Percentiles rank a stretch among this genome's conserved stretches.
These are phyloP conservation scores for Crepidotus variabilis DNA, from an alignment of 768 basidiomycete species.

Conservation along the genomic window DNA sequence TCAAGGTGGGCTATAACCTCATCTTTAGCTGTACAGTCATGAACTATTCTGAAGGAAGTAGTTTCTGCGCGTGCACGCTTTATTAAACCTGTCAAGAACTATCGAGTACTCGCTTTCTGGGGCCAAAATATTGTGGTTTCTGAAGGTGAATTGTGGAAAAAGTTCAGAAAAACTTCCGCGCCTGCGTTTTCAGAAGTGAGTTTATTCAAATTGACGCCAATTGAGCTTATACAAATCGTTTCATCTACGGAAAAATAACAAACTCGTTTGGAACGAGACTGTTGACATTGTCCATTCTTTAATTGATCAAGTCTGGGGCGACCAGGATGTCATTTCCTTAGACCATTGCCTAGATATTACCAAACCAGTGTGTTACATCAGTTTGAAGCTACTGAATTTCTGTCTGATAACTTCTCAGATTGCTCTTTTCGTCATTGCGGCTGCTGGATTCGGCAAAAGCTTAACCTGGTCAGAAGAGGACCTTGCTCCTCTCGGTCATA, in stretches of 20 bases:
- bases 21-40: background rate
- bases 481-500: conserved; percentile 34
- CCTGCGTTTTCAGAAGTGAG: conserved; percentile 16
- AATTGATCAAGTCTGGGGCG: conserved; percentile 44
- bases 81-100: background rate
- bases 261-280: conserved; percentile 43
- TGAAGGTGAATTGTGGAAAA: conserved; percentile 14
- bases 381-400: background rate
- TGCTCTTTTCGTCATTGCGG: conserved; percentile 43
- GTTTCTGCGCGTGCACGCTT: background rate
- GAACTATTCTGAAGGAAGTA: background rate
- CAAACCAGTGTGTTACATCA: conserved; percentile 33
- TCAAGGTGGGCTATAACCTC: background rate
- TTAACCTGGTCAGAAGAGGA: conserved; percentile 39
- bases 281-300: conserved; percentile 33
- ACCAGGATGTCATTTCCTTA: conserved; percentile 30
- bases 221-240: background rate
- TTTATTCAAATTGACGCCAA: background rate
- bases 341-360: conserved; percentile 48
- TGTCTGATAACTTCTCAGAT: conserved; percentile 24
- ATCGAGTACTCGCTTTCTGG: background rate
- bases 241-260: conserved; percentile 33
- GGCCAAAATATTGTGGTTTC: conserved; percentile 10
- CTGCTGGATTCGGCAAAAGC: conserved; percentile 45
- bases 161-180: conserved; percentile 11